Evolutionary conservation across 805 yeast genomes (phyloP), one percentile per base, ranked within the genome.

Genomic region (Candida incommunis): DNA sequence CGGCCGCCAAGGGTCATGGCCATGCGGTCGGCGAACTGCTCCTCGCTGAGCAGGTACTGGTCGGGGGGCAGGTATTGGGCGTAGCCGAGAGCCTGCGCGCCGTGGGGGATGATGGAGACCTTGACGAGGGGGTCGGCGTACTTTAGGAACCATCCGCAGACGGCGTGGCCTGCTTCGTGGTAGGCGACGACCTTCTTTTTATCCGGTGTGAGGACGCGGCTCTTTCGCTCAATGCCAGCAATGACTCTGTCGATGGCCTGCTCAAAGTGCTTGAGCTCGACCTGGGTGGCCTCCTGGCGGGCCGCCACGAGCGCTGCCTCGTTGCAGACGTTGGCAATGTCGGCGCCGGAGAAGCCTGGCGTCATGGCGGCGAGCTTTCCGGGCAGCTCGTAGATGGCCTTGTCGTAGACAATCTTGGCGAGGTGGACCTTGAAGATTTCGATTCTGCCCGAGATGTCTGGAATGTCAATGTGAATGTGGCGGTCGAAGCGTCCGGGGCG

Each of bases 111-210:
- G 53, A 87, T 87, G 20, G 94, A 82, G n/a, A 87, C 96, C 63
- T 87, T 87, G 48, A 88, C 74, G 48, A 87, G 67, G 4, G 96
- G 96, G 61, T 87, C 95, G 9, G 96, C 96, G 65, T 67, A 78
- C 64, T 78, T 75, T 58, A 87, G 70, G 59, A 69, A 85, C 96
- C 96, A 88, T 21, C 96, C 96, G 64, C 95, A 83, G 42, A 87
- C 81, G 3, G 96, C 96, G 62, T 87, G 96, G 0, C 96, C 96
- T 1, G 96, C 96, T 65, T 87, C 96, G 63, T 87, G 96, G 60
- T 83, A 87, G 0, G 96, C 95, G 43, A 87, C 95, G 25, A 83
- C 75, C 52, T 69, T 76, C 68, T 85, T 83, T 62, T 88, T 95
- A 27, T 81, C 84, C 7, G 80, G 79, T 3, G 84, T 77, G 44